Percentiles rank a stretch among this genome's conserved stretches.
Evolutionary conservation across 2,329 filamentous ascomycete species (phyloP).

Genomic region (Aspergillus tamarii): DNA sequence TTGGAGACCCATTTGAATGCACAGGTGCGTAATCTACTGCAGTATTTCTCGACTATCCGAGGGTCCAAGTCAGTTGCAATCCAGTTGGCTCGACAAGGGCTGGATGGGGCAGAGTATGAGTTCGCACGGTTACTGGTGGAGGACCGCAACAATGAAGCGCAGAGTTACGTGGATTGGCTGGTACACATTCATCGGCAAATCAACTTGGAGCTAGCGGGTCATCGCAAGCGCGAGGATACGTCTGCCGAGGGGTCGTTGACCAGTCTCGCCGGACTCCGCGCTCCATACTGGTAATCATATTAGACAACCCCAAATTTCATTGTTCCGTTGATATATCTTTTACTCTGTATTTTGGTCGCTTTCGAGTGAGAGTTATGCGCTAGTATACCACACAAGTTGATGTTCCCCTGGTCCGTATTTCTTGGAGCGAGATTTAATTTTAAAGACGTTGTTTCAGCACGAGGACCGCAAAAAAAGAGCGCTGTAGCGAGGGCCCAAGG

Average conservation of each 20-base stretch:
- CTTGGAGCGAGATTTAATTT: background rate
- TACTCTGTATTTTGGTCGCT: slow-evolving; percentile 8
- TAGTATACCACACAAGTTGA: background rate
- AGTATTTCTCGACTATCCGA: slow-evolving; percentile 78
- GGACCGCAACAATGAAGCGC: slow-evolving; percentile 95
- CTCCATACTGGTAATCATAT: slow-evolving; percentile 47
- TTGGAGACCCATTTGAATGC: slow-evolving; percentile 91
- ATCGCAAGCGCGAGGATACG: slow-evolving; percentile 52
- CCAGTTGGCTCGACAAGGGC: slow-evolving; percentile 86
- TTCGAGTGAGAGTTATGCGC: background rate
- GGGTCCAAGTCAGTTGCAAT: slow-evolving; percentile 87
- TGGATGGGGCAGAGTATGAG: slow-evolving; percentile 95
- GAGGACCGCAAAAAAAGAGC: background rate
- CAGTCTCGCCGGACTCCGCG: slow-evolving; percentile 49
- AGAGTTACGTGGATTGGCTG: slow-evolving; percentile 98
- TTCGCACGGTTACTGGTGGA: slow-evolving; percentile 90
- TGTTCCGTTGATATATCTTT: background rate
- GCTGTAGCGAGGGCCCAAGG: background rate
- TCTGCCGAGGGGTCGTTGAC: slow-evolving; percentile 47
- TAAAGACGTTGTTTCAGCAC: background rate
- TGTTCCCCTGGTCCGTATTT: background rate
- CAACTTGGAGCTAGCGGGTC: slow-evolving; percentile 73
- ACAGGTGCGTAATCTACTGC: slow-evolving; percentile 89
- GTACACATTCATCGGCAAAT: slow-evolving; percentile 93
- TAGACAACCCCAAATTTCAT: slow-evolving; percentile 7